Percentiles rank a stretch among this genome's conserved stretches.
Conservation (phyloP, 768 basidiomycete genomes). For the Tricholoma furcatifolium region DNA sequence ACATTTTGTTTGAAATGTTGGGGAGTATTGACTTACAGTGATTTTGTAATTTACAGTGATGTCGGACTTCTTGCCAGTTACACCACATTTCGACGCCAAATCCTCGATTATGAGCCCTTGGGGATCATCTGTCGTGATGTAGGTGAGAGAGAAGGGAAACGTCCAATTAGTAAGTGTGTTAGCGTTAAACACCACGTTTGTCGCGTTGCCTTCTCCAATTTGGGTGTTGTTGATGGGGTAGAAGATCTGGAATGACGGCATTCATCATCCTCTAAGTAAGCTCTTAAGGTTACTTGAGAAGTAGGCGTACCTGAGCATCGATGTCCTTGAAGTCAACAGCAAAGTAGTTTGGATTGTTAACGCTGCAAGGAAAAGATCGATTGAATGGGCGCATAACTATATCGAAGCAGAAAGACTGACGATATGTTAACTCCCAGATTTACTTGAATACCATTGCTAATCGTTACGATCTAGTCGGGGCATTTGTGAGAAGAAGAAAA, state of each 20-base stretch:
- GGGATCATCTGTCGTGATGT: slow-evolving; percentile 55
- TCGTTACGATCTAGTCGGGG: slow-evolving; percentile 29
- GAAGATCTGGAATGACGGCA: slow-evolving; percentile 44
- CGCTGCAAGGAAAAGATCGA: slow-evolving; percentile 37
- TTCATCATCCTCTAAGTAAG: neutral
- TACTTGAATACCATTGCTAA: slow-evolving; percentile 48
- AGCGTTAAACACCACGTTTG: slow-evolving; percentile 47
- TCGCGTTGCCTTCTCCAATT: slow-evolving; percentile 61
- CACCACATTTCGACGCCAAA: slow-evolving; percentile 61
- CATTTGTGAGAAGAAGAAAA: neutral
- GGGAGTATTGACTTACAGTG: slow-evolving; percentile 42
- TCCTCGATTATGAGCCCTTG: slow-evolving; percentile 54
- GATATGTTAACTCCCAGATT: slow-evolving; percentile 66
- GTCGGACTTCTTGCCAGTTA: slow-evolving; percentile 40
- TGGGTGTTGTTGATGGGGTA: slow-evolving; percentile 73
- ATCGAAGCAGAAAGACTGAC: slow-evolving; percentile 36
- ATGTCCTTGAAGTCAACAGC: slow-evolving; percentile 63
- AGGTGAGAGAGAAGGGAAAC: slow-evolving; percentile 72
- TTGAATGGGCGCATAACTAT: neutral
- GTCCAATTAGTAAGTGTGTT: slow-evolving; percentile 62
- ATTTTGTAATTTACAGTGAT: slow-evolving; percentile 67
- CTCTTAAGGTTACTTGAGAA: neutral
- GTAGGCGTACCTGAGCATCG: slow-evolving; percentile 49
- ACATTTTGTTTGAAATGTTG: neutral
- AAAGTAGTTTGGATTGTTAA: slow-evolving; percentile 83